phyloP scores from a whole-genome alignment of 2,329 filamentous ascomycete species.

The Fusarium heterosporum region DNA sequence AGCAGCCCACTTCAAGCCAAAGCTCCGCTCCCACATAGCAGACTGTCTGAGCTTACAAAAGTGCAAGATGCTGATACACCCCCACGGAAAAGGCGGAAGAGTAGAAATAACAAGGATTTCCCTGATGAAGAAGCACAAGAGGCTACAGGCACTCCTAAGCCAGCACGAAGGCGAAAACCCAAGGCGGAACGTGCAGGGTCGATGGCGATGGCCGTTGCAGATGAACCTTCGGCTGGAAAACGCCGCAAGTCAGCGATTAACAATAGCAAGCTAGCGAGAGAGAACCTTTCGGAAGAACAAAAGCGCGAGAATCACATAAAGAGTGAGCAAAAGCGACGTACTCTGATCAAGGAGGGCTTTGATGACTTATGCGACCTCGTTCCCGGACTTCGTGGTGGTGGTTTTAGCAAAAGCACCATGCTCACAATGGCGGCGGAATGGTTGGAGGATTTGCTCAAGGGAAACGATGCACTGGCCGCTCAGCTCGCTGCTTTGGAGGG shows the following conservation, averaged over 20 bases:
- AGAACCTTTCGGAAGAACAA: constrained; percentile 83
- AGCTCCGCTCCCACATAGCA: constrained; percentile 25
- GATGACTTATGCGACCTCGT: constrained; percentile 83
- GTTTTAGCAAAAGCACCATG: constrained; percentile 86
- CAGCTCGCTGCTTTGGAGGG: constrained; percentile 59
- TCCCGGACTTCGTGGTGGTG: constrained; percentile 77
- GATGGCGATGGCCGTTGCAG: constrained; percentile 50
- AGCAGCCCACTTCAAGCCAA: constrained; percentile 62
- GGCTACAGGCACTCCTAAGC: constrained; percentile 48
- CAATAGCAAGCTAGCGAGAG: constrained; percentile 63
- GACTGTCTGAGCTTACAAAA: constrained; percentile 44
- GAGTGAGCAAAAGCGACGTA: constrained; percentile 87
- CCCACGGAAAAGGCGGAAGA: constrained; percentile 67
- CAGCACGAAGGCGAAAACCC: constrained; percentile 60
- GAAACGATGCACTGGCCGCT: constrained; percentile 71
- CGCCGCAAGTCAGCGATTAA: constrained; percentile 62
- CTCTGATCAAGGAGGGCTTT: constrained; percentile 84
- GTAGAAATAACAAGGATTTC: constrained; percentile 60
- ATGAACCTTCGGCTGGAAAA: constrained; percentile 56
- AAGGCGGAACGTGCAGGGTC: constrained; percentile 55
- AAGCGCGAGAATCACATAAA: constrained; percentile 88
- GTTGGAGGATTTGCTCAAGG: constrained; percentile 77
- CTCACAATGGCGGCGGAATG: constrained; percentile 81
- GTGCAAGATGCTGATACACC: constrained; percentile 57
- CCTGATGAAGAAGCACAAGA: constrained; percentile 57